Conservation (phyloP, 169 alveolate species). For the Eimeria maxima region DNA sequence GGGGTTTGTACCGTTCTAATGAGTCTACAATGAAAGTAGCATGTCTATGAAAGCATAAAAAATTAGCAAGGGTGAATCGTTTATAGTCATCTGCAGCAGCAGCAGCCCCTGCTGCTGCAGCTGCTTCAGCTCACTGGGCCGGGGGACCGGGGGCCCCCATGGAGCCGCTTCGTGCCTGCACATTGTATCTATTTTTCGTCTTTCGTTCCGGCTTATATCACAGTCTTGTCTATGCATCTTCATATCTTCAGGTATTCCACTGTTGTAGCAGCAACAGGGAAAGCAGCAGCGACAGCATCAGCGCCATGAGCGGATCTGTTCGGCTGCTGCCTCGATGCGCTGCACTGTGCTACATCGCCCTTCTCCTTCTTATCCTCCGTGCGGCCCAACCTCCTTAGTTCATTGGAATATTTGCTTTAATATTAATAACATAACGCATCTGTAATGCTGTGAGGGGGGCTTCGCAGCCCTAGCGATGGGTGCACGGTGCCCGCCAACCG, state of each 20-base stretch:
- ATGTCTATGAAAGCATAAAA: neutral
- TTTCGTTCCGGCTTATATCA: neutral
- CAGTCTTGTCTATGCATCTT: neutral
- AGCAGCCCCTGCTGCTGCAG: neutral
- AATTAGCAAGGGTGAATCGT: neutral
- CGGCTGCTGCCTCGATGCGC: neutral
- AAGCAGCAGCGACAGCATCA: constrained; percentile 19
- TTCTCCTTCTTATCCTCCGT: neutral
- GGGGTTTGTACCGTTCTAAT: neutral
- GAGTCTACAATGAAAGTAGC: neutral
- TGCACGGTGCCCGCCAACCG: neutral
- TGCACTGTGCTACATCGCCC: neutral
- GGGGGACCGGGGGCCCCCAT: neutral
- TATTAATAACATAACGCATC: neutral
- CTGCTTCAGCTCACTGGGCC: neutral
- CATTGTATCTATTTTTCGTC: neutral
- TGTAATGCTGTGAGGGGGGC: neutral
- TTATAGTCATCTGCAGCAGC: neutral
- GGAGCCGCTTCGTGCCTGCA: neutral
- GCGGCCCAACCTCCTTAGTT: neutral
- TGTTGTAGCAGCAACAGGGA: neutral
- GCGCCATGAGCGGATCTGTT: neutral
- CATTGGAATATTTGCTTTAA: neutral
- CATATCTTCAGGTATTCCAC: neutral
- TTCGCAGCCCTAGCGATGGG: neutral